These are phyloP conservation scores for Cladosporium sp. DNA, from an alignment of 2,329 filamentous ascomycete genomes.

Conservation along the genomic window DNA sequence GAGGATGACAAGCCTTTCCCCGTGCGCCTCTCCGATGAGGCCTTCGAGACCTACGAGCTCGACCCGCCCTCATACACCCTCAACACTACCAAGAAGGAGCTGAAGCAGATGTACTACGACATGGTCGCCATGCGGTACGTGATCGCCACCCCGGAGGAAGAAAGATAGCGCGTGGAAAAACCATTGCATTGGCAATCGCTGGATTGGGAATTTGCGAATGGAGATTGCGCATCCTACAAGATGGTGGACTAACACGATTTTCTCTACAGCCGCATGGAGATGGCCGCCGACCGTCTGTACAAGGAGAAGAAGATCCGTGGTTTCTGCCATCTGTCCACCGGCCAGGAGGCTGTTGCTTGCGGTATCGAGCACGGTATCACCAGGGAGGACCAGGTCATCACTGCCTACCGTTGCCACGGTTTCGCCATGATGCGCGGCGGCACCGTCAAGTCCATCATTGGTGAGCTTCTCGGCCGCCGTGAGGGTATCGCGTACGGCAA, in stretches of 20 bases:
- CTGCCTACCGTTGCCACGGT: slow-evolving; percentile 97
- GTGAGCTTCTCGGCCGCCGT: slow-evolving; percentile 89
- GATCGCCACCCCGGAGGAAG: not conserved
- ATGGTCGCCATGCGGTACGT: slow-evolving; percentile 91
- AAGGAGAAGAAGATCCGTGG: slow-evolving; percentile 99
- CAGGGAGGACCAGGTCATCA: slow-evolving; percentile 91
- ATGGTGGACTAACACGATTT: slow-evolving; percentile 21
- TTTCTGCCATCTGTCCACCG: slow-evolving; percentile 98
- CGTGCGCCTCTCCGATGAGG: slow-evolving; percentile 92
- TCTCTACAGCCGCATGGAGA: slow-evolving; percentile 88
- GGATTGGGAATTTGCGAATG: not conserved
- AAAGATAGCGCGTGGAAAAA: not conserved
- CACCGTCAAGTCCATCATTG: slow-evolving; percentile 86
- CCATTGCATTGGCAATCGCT: not conserved
- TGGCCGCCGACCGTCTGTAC: slow-evolving; percentile 98
- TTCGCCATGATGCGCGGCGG: slow-evolving; percentile 96
- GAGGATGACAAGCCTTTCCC: slow-evolving; percentile 92
- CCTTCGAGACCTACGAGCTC: slow-evolving; percentile 99
- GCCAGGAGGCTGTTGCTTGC: slow-evolving; percentile 94
- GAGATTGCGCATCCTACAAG: not conserved
- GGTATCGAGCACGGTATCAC: slow-evolving; percentile 96
- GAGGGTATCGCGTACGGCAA: slow-evolving; percentile 98
- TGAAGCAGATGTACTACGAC: slow-evolving; percentile 98
- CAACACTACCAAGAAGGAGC: slow-evolving; percentile 91
- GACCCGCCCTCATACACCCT: slow-evolving; percentile 93